These are phyloP conservation scores for Neofusicoccum ribis DNA, from an alignment of 2,329 filamentous ascomycete species.

Conservation along the genomic window DNA sequence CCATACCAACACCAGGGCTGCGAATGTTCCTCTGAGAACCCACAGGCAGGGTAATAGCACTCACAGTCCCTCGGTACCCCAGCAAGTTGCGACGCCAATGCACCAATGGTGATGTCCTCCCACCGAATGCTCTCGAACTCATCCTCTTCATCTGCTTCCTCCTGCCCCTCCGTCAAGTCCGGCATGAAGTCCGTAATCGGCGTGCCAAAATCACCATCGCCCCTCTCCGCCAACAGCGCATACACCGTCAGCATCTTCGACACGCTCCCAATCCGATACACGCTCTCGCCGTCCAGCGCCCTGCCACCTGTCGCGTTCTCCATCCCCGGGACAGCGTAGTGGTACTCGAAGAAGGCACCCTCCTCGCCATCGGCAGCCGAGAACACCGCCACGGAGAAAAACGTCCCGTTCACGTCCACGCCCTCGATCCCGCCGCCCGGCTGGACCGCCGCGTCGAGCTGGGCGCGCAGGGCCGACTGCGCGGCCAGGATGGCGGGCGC, in stretches of 20 bases:
- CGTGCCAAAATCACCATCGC: constrained; percentile 39
- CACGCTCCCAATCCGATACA: constrained; percentile 47
- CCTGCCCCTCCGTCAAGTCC: neutral
- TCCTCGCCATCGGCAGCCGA: constrained; percentile 26
- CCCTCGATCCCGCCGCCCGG: neutral
- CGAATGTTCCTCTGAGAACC: too few relatives aligned
- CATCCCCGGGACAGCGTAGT: constrained; percentile 26
- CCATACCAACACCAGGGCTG: too few relatives aligned
- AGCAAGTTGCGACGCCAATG: constrained; percentile 15
- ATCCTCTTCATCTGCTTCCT: neutral
- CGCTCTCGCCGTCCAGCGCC: constrained; percentile 33
- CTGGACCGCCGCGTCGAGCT: constrained; percentile 1
- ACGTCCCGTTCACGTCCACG: constrained; percentile 26
- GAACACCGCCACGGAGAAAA: constrained; percentile 44
- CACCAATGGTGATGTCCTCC: constrained; percentile 21
- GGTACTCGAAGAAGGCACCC: constrained; percentile 35
- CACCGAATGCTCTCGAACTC: neutral
- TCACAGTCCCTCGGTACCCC: constrained; percentile 3
- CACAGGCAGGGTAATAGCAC: neutral
- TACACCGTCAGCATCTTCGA: constrained; percentile 50
- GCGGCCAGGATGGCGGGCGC: neutral
- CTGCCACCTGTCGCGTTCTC: constrained; percentile 24
- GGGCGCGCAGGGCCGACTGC: constrained; percentile 18
- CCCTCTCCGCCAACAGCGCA: constrained; percentile 43
- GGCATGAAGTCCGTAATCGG: constrained; percentile 47